These are phyloP conservation scores for Pichia sp. DNA, from an alignment of 1,139 yeast species.

Conservation along the genomic window DNA sequence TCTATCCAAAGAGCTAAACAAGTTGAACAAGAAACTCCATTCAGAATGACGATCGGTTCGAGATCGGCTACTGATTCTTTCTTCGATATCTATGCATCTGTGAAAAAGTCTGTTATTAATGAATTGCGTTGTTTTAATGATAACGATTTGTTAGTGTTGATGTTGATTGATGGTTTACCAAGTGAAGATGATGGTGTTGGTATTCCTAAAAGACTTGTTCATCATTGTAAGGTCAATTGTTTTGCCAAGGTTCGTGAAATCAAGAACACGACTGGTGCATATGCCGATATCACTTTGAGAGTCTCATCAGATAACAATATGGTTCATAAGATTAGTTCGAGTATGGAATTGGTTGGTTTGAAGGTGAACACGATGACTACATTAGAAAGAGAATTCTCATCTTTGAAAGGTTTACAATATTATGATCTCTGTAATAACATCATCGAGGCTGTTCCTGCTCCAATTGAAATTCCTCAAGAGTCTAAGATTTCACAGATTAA, in stretches of 20 bases:
- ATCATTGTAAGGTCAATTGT: slow-evolving; percentile 41
- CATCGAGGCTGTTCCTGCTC: slow-evolving; percentile 60
- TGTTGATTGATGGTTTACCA: slow-evolving; percentile 40
- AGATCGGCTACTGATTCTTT: slow-evolving; percentile 84
- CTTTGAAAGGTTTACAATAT: slow-evolving; percentile 76
- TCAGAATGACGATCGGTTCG: slow-evolving; percentile 70
- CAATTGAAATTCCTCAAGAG: slow-evolving; percentile 36
- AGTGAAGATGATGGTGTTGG: slow-evolving; percentile 18
- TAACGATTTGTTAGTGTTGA: slow-evolving; percentile 73
- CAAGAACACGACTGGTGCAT: slow-evolving; percentile 62
- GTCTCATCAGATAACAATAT: slow-evolving; percentile 45
- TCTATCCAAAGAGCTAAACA: slow-evolving; percentile 73
- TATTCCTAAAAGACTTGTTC: slow-evolving; percentile 21
- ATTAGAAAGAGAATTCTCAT: slow-evolving; percentile 87
- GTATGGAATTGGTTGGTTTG: slow-evolving; percentile 62
- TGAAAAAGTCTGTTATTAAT: slow-evolving; percentile 49
- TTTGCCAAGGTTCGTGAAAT: slow-evolving; percentile 78
- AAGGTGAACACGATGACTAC: slow-evolving; percentile 86
- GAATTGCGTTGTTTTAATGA: slow-evolving; percentile 61
- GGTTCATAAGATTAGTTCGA: slow-evolving; percentile 59
- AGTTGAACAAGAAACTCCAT: slow-evolving; percentile 62
- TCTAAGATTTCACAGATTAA: slow-evolving; percentile 37
- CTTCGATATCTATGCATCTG: slow-evolving; percentile 83
- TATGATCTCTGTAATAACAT: slow-evolving; percentile 72
- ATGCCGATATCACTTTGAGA: slow-evolving; percentile 71